Conservation (phyloP, 2,329 filamentous ascomycete species). For the Alternaria conjuncta region DNA sequence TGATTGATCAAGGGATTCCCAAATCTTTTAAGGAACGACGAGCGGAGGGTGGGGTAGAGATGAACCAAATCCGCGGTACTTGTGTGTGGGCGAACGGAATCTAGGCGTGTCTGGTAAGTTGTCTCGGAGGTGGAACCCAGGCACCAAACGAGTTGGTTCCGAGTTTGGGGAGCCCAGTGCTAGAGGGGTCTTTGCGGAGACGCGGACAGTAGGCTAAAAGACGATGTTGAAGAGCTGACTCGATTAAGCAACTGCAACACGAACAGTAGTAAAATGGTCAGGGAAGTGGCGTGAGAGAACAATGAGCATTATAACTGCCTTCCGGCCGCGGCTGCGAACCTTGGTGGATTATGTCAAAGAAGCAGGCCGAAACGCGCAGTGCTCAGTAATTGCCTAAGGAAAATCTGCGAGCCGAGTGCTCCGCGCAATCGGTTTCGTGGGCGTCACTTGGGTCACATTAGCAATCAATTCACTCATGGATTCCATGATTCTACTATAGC, state of each 20-base stretch:
- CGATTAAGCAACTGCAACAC: conserved; percentile 1
- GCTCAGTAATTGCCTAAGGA: conserved; percentile 8
- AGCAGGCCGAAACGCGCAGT: conserved; percentile 10
- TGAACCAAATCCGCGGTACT: background rate
- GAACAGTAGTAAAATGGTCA: background rate
- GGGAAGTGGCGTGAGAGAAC: conserved; percentile 4
- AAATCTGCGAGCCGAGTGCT: conserved; percentile 11
- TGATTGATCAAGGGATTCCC: background rate
- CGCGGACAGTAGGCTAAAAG: conserved; percentile 3
- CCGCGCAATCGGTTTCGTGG: conserved; percentile 15
- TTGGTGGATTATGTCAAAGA: conserved; percentile 3
- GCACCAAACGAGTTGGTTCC: conserved; percentile 9
- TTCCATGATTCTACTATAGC: conserved; percentile 18
- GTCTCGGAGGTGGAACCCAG: conserved; percentile 15
- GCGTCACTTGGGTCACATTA: conserved; percentile 18
- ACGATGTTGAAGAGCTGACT: background rate
- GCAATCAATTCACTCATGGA: conserved; percentile 25
- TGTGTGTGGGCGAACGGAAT: conserved; percentile 22
- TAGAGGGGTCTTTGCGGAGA: conserved; percentile 9
- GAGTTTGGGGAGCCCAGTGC: background rate
- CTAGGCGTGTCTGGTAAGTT: conserved; percentile 16
- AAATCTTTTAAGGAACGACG: background rate
- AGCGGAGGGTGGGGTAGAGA: background rate
- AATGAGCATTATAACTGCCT: conserved; percentile 3
- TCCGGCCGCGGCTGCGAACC: conserved; percentile 12